These are phyloP conservation scores for Nicotiana knightiana DNA, from an alignment of 257 asterid species.

Conservation along the genomic window DNA sequence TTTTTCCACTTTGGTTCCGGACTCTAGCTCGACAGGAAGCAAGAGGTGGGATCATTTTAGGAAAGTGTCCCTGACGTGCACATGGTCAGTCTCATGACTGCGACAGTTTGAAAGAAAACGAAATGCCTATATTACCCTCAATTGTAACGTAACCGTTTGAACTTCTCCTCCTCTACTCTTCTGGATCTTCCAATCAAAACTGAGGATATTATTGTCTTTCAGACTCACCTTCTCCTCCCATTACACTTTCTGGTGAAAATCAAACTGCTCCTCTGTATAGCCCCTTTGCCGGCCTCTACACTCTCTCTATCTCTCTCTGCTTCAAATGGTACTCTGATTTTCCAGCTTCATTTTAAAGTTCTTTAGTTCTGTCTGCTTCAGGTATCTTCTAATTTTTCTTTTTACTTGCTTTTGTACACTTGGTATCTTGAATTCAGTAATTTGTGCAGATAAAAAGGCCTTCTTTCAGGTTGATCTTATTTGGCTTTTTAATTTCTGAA, in stretches of 20 bases:
- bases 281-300: not conserved
- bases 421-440: not conserved
- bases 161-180: not conserved
- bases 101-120: not conserved
- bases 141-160: not conserved
- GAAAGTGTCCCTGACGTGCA: not conserved
- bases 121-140: not conserved
- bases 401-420: not conserved
- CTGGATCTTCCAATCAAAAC: not conserved
- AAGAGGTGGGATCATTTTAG: not conserved
- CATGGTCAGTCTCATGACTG: not conserved
- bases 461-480: not conserved
- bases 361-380: not conserved
- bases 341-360: not conserved
- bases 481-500: not conserved
- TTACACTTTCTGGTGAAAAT: not conserved
- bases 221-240: not conserved
- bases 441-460: not conserved
- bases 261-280: not conserved
- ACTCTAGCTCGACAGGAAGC: not conserved
- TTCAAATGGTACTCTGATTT: slow-evolving; percentile 3
- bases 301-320: not conserved
- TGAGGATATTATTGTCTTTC: not conserved
- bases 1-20: too few species aligned
- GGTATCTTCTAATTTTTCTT: not conserved